Evolutionary conservation across 495 filamentous ascomycete genomes (phyloP).

Genomic region (Neurospora tetraspora): DNA sequence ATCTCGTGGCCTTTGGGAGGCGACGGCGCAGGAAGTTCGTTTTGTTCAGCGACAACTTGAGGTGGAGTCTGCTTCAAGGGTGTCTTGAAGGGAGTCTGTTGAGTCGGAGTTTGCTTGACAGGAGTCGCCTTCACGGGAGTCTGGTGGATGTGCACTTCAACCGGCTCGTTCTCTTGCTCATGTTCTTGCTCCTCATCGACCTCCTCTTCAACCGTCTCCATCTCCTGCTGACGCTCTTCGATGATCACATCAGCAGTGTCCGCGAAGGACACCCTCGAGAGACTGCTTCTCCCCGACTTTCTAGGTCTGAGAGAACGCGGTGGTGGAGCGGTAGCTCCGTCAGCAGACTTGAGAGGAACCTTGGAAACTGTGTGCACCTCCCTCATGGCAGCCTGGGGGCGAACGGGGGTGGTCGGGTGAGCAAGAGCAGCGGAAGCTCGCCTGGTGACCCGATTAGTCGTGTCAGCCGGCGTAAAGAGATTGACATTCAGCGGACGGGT

Average conservation of each 20-base stretch:
- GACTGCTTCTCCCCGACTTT: conserved; percentile 27
- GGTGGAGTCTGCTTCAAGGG: neutral
- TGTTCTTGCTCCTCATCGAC: conserved; percentile 11
- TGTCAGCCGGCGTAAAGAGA: neutral
- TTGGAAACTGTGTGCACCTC: conserved; percentile 63
- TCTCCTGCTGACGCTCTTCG: neutral
- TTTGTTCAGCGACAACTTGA: neutral
- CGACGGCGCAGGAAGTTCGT: neutral
- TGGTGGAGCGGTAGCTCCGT: conserved; percentile 46
- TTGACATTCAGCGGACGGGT: neutral
- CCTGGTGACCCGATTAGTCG: neutral
- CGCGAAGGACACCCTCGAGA: conserved; percentile 28
- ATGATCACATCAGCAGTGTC: neutral
- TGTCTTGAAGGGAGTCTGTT: neutral
- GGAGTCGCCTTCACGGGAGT: neutral
- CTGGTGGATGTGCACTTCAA: conserved; percentile 10
- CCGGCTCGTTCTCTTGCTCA: conserved; percentile 7
- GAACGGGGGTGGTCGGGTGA: conserved; percentile 18
- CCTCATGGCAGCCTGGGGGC: conserved; percentile 21
- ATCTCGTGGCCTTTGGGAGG: neutral
- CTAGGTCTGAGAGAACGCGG: neutral
- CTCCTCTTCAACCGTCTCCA: conserved; percentile 14
- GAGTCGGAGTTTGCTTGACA: neutral
- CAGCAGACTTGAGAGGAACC: conserved; percentile 62
- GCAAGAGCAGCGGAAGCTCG: neutral